Conservation (phyloP, 495 filamentous ascomycete genomes). For the Neurospora sp. region DNA sequence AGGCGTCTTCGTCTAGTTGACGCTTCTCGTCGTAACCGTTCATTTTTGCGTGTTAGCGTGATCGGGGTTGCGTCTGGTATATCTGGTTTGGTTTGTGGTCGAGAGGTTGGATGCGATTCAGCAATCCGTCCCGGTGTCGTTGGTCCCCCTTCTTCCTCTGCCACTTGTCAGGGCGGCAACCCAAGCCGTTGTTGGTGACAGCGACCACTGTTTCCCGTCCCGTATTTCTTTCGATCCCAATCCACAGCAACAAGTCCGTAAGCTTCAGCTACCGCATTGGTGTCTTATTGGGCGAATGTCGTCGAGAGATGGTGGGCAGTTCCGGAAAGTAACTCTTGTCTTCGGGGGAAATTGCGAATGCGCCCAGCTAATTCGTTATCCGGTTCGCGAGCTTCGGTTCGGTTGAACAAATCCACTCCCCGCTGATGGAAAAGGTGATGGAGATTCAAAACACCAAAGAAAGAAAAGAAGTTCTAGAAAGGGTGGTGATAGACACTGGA, state of each 20-base stretch:
- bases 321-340: background rate
- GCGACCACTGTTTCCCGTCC: background rate
- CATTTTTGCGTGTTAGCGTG: conserved; percentile 24
- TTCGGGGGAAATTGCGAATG: background rate
- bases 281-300: background rate
- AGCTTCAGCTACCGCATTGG: background rate
- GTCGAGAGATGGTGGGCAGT: background rate
- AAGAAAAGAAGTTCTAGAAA: background rate
- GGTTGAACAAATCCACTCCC: background rate
- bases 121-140: background rate
- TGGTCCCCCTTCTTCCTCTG: background rate
- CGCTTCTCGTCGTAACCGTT: conserved; percentile 45
- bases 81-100: background rate
- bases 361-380: background rate
- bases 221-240: background rate
- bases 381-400: background rate
- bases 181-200: background rate
- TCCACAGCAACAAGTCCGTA: background rate
- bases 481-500: background rate
- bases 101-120: background rate
- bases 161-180: background rate
- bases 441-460: background rate
- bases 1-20: conserved; percentile 61
- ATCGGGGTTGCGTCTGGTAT: background rate
- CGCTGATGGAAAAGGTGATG: background rate